Evolutionary conservation across 345 rosid genomes (phyloP), one percentile per base, ranked within the genome.

Genomic region (Ceriops decandra): DNA sequence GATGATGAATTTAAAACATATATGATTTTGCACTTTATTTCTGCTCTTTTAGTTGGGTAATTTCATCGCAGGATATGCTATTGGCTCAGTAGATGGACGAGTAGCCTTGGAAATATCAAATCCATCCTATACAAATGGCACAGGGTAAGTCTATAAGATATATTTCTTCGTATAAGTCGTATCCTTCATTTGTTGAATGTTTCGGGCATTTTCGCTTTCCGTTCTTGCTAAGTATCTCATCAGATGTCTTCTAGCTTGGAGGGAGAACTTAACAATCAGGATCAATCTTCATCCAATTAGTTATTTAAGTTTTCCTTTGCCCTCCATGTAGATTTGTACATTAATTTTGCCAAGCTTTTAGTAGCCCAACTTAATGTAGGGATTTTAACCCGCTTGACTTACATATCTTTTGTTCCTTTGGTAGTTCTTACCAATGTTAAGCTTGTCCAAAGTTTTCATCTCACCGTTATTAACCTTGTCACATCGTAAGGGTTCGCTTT

Each of bases 81-180:
- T 79, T 82, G 98, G 98, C 66, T 91, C 90, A 63, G 81, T 88
- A 61, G 98, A 91, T 74, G 98, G 97, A 42, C 84, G 82, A 51
- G 93, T 91, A 38, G 89, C 88, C 5, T 71, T 91, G 69, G 90
- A 88, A 60, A 78, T 85, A 74, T 79, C 82, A 8, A 19, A 74
- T 68, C 58, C 82, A 64, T 68, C 88, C 9, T 63, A 68, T 84
- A 80, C 86, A 30, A 75, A 68, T 20, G 77, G 77, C 66, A 67
- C 36, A 19, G 80, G 87, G 98, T 93, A 68, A 80, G 88, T 77
- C 57, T 68, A 54, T 52, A 42, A 17, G 30, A 35, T 21, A 22
- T 59, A 35, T 7, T 68, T 30, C 16, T 38, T 36, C 49, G 31
- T n/a, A 30, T 63, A 5, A 35, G 21, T 59, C 53, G 28, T 21